Evolutionary conservation across 148 eudicot species (phyloP).

Genomic region (Nepenthes mirabilis): DNA sequence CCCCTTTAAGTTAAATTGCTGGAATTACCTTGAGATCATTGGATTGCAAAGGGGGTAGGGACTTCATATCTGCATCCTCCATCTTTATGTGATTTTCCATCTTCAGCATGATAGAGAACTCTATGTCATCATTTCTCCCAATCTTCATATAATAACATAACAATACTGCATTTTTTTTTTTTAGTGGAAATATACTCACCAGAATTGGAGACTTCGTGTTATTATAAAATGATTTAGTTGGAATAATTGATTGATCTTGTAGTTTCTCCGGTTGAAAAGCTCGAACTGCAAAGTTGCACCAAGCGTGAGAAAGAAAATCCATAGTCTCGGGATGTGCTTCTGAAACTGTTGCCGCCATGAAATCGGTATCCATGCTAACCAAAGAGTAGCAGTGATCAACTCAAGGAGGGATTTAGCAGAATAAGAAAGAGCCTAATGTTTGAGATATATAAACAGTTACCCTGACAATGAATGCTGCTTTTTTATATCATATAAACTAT

Average conservation of each 20-base stretch:
- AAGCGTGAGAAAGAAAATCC: constrained; percentile 79
- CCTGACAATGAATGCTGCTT: too few relatives aligned
- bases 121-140: neutral
- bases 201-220: neutral
- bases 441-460: too few relatives aligned
- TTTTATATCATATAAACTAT: too few relatives aligned
- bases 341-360: constrained; percentile 33
- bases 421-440: neutral
- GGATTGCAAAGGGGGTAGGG: constrained; percentile 71
- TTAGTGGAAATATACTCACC: constrained; percentile 12
- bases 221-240: neutral
- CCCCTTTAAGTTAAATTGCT: too few relatives aligned
- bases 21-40: constrained; percentile 74
- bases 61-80: constrained; percentile 33
- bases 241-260: constrained; percentile 24
- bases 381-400: neutral
- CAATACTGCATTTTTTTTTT: too few relatives aligned
- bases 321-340: constrained; percentile 85
- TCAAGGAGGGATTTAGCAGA: constrained; percentile 2
- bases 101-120: constrained; percentile 26
- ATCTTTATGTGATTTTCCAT: constrained; percentile 39
- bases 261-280: constrained; percentile 47
- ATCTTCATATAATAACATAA: neutral
- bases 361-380: constrained; percentile 37
- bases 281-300: constrained; percentile 90